Evolutionary conservation across 2,329 filamentous ascomycete genomes (phyloP).

Genomic region (Stagonosporopsis rhizophila): DNA sequence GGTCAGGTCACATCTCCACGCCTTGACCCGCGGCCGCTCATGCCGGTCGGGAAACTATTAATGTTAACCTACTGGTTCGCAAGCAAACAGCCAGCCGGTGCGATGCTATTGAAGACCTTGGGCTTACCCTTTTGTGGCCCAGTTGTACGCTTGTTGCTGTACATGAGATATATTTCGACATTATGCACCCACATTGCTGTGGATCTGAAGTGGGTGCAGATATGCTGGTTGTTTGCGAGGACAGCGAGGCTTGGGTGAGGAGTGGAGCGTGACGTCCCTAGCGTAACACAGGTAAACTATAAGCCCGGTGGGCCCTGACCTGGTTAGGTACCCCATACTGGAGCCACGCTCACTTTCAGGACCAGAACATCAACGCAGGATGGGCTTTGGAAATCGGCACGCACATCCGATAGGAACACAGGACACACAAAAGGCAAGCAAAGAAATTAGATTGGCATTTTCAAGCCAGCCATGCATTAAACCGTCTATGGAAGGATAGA

Average conservation of each 20-base stretch:
- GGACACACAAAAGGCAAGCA: not conserved
- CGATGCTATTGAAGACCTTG: not conserved
- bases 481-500: constrained; percentile 11
- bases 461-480: constrained; percentile 16
- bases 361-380: not conserved
- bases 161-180: constrained; percentile 33
- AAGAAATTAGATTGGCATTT: not conserved
- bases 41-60: constrained; percentile 21
- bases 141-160: constrained; percentile 34
- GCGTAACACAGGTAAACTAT: constrained; percentile 10
- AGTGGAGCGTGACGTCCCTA: constrained; percentile 19
- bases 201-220: not conserved
- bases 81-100: constrained; percentile 2
- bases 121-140: constrained; percentile 36
- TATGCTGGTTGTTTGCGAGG: not conserved
- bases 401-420: not conserved
- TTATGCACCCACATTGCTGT: constrained; percentile 10
- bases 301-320: not conserved
- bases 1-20: constrained; percentile 55
- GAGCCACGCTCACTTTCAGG: not conserved
- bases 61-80: not conserved
- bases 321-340: not conserved
- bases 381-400: not conserved
- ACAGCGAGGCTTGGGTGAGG: constrained; percentile 3
- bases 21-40: constrained; percentile 32